Evolutionary conservation across 78 protist species (phyloP).

Genomic region (Pigoraptor vietnamica): DNA sequence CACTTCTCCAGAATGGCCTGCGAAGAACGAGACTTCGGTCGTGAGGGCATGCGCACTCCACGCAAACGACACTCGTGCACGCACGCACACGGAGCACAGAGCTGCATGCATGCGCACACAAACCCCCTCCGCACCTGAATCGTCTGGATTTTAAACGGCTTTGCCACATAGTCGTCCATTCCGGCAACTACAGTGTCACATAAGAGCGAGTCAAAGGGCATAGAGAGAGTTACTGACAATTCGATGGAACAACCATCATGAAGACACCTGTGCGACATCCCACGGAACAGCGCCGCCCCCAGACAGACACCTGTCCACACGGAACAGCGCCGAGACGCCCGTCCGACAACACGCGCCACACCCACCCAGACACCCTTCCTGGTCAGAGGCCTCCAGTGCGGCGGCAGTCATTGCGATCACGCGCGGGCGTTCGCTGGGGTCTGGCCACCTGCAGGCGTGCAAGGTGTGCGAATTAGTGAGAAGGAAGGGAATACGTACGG

Average conservation of each 20-base stretch:
- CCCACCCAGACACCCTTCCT: not conserved
- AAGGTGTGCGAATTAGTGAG: not conserved
- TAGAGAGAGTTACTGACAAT: too few relatives aligned
- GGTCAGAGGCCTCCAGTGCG: slow-evolving; percentile 22
- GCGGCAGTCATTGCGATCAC: slow-evolving; percentile 59
- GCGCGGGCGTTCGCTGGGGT: not conserved
- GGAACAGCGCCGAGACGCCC: too few relatives aligned
- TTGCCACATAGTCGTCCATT: not conserved
- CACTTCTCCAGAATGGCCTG: not conserved
- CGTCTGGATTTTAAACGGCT: not conserved
- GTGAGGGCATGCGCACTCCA: too few relatives aligned
- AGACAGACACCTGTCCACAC: too few relatives aligned
- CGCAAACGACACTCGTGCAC: not conserved
- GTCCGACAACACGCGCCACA: too few relatives aligned
- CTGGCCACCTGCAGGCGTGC: not conserved
- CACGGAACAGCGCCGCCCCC: too few relatives aligned
- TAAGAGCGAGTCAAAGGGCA: too few relatives aligned
- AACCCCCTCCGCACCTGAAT: not conserved
- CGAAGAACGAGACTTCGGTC: too few relatives aligned
- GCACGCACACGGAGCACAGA: not conserved
- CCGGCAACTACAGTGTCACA: not conserved
- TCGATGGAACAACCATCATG: too few relatives aligned
- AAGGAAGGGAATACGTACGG: too few relatives aligned
- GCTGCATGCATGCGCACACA: not conserved
- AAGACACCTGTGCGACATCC: too few relatives aligned